A percentile compares a stretch with the other conserved stretches of the same genome.
Evolutionary conservation across 108 stramenopile species (phyloP).

Genomic region (Skeletonema costatum): DNA sequence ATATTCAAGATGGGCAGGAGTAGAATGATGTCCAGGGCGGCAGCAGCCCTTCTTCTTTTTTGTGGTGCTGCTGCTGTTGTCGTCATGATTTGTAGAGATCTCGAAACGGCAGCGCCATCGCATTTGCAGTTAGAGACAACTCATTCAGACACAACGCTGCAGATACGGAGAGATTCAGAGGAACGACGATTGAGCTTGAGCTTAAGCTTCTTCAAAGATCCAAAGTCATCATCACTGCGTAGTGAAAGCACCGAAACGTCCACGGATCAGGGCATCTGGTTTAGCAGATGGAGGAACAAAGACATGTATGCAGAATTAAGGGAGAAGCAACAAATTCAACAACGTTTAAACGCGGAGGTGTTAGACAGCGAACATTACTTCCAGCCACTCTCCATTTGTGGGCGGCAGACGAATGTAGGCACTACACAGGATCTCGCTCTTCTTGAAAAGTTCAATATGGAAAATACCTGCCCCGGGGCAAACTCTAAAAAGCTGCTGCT

Average conservation of each 20-base stretch:
- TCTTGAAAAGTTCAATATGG: not conserved
- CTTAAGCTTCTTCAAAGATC: no score
- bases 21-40: not conserved
- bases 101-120: not conserved
- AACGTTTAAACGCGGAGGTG: not conserved
- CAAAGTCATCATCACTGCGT: no score
- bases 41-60: not conserved
- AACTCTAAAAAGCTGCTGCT: not conserved
- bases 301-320: not conserved
- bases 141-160: not conserved
- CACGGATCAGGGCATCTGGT: not conserved
- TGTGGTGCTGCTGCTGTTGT: not conserved
- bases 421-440: slow-evolving; percentile 1
- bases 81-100: not conserved
- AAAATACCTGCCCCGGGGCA: not conserved
- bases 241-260: no score
- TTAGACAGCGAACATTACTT: not conserved
- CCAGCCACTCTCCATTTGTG: slow-evolving; percentile 2
- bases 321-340: not conserved
- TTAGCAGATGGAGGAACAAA: not conserved
- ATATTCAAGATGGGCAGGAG: not conserved
- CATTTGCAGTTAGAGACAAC: not conserved
- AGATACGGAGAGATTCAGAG: not conserved
- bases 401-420: slow-evolving; percentile 7
- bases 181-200: no score